Percentiles rank a stretch among this genome's conserved stretches.
Evolutionary conservation across 345 rosid species (phyloP).

Genomic region (Gossypium sturtianum): DNA sequence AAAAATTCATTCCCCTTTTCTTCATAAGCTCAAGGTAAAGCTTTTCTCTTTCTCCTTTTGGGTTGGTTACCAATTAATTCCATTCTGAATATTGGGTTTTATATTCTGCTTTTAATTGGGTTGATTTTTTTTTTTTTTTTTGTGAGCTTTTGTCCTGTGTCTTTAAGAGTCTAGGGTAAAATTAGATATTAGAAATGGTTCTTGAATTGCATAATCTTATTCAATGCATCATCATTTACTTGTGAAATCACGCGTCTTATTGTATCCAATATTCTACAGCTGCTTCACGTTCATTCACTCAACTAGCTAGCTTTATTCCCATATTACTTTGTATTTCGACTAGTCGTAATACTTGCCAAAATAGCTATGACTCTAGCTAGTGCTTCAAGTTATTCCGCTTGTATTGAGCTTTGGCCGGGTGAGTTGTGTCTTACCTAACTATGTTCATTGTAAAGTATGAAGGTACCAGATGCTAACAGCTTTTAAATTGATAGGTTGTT

Average conservation of each 20-base stretch:
- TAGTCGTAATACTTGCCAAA: background rate
- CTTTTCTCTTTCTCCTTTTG: background rate
- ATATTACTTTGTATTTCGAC: background rate
- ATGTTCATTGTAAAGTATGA: background rate
- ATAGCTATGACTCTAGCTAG: background rate
- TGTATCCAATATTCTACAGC: background rate
- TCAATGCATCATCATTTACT: background rate
- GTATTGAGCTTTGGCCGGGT: background rate
- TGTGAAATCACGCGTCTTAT: background rate
- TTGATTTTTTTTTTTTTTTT: background rate
- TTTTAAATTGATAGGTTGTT: background rate
- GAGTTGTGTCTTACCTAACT: background rate
- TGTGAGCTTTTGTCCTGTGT: background rate
- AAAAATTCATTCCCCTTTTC: conserved; percentile 11
- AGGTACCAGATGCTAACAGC: background rate
- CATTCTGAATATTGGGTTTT: background rate
- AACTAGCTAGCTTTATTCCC: background rate
- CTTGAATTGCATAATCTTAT: background rate
- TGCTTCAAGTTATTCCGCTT: background rate
- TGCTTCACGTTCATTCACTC: background rate
- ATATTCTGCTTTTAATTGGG: background rate
- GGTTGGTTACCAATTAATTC: background rate
- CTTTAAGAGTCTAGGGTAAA: background rate
- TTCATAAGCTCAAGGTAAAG: conserved; percentile 26
- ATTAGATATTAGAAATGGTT: background rate